A percentile compares a stretch with the other conserved stretches of the same genome.
These are phyloP conservation scores for Echium plantagineum DNA, from an alignment of 257 asterid genomes.

Conservation along the genomic window DNA sequence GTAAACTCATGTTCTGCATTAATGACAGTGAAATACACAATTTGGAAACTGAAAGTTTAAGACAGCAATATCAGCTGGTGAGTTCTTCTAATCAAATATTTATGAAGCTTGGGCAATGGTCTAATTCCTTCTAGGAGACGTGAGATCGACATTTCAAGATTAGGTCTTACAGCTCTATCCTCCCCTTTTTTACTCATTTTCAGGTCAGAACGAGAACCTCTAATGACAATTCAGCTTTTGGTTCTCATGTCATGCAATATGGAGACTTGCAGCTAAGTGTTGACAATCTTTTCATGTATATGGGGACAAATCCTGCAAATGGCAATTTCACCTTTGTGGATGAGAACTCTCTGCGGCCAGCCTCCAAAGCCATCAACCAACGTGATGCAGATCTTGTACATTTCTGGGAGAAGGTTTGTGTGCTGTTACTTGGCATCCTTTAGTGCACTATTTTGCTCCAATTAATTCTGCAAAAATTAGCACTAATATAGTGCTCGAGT, in stretches of 20 bases:
- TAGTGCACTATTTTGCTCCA: not conserved
- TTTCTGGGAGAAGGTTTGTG: constrained; percentile 79
- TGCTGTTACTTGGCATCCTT: not conserved
- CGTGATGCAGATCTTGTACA: constrained; percentile 92
- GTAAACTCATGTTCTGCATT: constrained; percentile 4
- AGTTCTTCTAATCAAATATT: constrained; percentile 17
- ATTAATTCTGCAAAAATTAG: not conserved
- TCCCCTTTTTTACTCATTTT: constrained; percentile 10
- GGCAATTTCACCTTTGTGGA: constrained; percentile 50
- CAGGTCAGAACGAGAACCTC: constrained; percentile 81
- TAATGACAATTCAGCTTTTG: constrained; percentile 40
- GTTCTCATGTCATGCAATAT: constrained; percentile 93
- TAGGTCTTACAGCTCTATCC: not conserved
- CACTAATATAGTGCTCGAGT: not conserved
- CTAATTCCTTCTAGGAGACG: not conserved
- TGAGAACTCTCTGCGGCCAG: constrained; percentile 36
- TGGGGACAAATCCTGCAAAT: constrained; percentile 83
- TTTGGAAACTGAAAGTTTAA: constrained; percentile 65
- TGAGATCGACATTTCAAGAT: not conserved
- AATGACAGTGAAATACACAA: constrained; percentile 76
- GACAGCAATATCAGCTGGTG: constrained; percentile 81
- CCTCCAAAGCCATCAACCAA: constrained; percentile 55
- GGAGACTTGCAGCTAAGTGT: constrained; percentile 49
- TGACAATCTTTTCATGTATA: constrained; percentile 42
- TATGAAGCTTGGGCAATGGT: constrained; percentile 1